These are phyloP conservation scores for Musa balbisiana DNA, from an alignment of 202 grass and related monocot genomes.

Conservation along the genomic window DNA sequence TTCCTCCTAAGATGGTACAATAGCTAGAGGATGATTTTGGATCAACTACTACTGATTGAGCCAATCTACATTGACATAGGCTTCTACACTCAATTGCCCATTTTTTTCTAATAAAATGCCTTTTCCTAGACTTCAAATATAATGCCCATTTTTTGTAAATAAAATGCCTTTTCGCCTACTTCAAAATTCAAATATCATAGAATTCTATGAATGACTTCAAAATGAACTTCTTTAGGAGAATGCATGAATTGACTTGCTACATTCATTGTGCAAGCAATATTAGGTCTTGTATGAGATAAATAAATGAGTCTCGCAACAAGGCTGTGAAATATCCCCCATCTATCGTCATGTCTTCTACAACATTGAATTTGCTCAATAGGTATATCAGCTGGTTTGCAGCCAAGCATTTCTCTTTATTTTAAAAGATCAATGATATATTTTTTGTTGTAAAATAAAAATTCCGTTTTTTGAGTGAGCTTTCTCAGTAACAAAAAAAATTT, in stretches of 20 bases:
- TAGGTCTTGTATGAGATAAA: background rate
- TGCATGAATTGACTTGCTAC: background rate
- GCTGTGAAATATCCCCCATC: too few relatives aligned
- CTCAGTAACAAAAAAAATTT: background rate
- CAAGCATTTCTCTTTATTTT: background rate
- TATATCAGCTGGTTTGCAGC: background rate
- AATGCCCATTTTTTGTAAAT: too few relatives aligned
- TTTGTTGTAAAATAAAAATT: background rate
- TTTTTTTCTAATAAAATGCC: background rate
- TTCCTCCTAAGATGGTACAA: background rate
- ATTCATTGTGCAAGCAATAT: slow-evolving; percentile 4
- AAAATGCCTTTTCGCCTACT: too few relatives aligned
- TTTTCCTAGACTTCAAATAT: background rate
- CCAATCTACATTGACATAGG: background rate
- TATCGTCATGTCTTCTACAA: background rate
- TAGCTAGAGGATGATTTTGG: background rate
- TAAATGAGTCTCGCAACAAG: too few relatives aligned
- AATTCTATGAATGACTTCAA: background rate
- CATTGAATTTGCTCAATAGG: background rate
- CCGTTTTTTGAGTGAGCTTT: background rate
- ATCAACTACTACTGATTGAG: background rate
- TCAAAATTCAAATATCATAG: background rate
- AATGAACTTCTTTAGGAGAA: background rate
- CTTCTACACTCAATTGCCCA: background rate
- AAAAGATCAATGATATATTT: background rate